Conservation (phyloP, 2,329 filamentous ascomycete species). For the Aspergillus fischeri region DNA sequence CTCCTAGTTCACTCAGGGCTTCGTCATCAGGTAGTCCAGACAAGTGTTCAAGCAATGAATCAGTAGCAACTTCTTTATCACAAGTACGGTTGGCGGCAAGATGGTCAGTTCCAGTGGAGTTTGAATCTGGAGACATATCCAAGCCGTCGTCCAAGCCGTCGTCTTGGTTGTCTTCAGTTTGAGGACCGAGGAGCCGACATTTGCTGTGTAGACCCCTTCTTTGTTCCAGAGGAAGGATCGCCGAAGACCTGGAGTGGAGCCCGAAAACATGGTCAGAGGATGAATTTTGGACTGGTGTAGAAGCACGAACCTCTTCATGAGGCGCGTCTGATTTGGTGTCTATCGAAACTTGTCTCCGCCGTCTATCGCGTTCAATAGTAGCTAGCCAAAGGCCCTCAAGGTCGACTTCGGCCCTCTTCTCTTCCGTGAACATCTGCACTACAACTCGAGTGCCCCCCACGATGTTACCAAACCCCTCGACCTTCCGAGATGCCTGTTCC, state of each 20-base stretch:
- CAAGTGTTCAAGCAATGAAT: slow-evolving; percentile 26
- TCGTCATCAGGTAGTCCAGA: slow-evolving; percentile 27
- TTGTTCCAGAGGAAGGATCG: slow-evolving; percentile 21
- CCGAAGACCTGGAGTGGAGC: slow-evolving; percentile 12
- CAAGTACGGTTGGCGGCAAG: neutral
- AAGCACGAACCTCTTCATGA: slow-evolving; percentile 20
- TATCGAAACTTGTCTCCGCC: slow-evolving; percentile 34
- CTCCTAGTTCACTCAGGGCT: slow-evolving; percentile 33
- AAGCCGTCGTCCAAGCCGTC: neutral
- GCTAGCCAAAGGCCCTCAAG: slow-evolving; percentile 62
- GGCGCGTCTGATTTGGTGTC: slow-evolving; percentile 18
- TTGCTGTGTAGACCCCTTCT: slow-evolving; percentile 25
- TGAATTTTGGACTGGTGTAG: slow-evolving; percentile 15
- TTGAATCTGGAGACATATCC: neutral
- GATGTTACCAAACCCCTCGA: slow-evolving; percentile 71
- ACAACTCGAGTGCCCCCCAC: slow-evolving; percentile 59
- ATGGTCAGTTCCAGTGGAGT: neutral
- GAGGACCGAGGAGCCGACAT: slow-evolving; percentile 1
- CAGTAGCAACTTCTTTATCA: slow-evolving; percentile 10
- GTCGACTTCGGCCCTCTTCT: slow-evolving; percentile 64
- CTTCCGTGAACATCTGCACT: slow-evolving; percentile 68
- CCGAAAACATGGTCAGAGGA: slow-evolving; percentile 19
- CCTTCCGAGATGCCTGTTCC: slow-evolving; percentile 29
- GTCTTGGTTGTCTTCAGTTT: neutral
- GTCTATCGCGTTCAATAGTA: slow-evolving; percentile 39